Base-by-base conservation (phyloP, 2,329 filamentous ascomycete species). In the Sporothrix schenckii region DNA sequence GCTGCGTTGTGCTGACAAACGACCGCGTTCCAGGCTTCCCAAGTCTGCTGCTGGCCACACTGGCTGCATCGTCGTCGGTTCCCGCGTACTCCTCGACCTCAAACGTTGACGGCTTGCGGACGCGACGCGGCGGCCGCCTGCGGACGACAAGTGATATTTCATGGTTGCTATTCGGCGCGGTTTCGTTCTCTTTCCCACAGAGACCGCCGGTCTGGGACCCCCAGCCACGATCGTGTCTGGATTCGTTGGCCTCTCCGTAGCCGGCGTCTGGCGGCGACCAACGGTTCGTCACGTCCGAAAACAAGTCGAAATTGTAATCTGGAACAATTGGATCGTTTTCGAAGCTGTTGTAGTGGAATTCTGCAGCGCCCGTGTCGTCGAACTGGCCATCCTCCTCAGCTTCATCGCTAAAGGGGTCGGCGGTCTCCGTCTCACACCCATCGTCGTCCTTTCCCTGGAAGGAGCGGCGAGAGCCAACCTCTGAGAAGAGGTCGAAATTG, bases 281-380 rank as follows among this genome's bases (percentile, higher is more conserved):
- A 14, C 47, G 49, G 30, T 53, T 63, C 4, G 68, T 50, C 6
- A 63, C 53, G 5, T 71, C 72, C 6, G 71, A 71, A 49, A 73
- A 72, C 16, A 70, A 30, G 27, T 73, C 70, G 53, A 74, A 72
- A n/a, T 72, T 39, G 53, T 72, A 74, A n/a, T 70, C 58, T 0
- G 72, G 71, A 1, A 71, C 41, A 6, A 69, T 34, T 2, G 69
- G 27, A 10, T 60, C 63, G n/a, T 61, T n/a, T 5, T 54, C 69
- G 39, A 58, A 65, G 14, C 24, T 41, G n/a, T 49, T 11, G 34
- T 47, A n/a, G 24, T 34, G 34, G 9, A 34, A 34, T 34, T 9
- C 34, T 7, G 34, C 34, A 9, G 34, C 34, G 1, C 63, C 27
- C 11, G 54, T 11, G 2, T 24, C 52, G 4, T 52, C 61, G 50